These are phyloP conservation scores for Sugiyamaella lignohabitans DNA, from an alignment of 805 yeast species.

Conservation along the genomic window DNA sequence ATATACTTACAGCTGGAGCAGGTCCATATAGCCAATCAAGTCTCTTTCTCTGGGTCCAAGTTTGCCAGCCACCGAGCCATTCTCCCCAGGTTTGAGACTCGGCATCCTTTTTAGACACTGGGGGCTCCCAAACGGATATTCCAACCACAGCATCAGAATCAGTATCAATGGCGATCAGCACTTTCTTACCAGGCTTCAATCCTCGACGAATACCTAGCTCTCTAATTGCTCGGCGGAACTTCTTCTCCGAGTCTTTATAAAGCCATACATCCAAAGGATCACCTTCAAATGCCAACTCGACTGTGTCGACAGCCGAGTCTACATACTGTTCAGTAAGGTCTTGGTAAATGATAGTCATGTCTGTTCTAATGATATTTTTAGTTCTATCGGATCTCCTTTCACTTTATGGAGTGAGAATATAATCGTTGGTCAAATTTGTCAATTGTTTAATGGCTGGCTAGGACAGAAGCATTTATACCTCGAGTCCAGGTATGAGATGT, in stretches of 20 bases:
- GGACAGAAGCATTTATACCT: too few relatives aligned
- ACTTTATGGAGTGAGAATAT: too few relatives aligned
- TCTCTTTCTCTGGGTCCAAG: not conserved
- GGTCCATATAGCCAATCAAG: not conserved
- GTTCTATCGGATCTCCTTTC: too few relatives aligned
- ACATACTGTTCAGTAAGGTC: not conserved
- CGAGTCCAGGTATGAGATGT: too few relatives aligned
- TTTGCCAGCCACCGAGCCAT: not conserved
- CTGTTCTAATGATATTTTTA: too few relatives aligned
- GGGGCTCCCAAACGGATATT: constrained; percentile 3
- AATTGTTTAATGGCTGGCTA: too few relatives aligned
- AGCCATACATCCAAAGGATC: constrained; percentile 4
- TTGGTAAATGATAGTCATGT: not conserved
- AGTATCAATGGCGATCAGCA: constrained; percentile 1
- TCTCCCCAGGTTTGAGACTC: not conserved
- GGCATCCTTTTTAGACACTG: not conserved
- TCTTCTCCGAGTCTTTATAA: not conserved
- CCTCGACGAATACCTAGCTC: not conserved
- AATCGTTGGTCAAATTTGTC: too few relatives aligned
- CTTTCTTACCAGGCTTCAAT: not conserved
- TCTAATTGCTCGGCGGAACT: not conserved
- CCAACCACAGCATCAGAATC: constrained; percentile 3
- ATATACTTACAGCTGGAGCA: not conserved
- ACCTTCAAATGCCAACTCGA: constrained; percentile 1
- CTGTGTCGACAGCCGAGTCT: not conserved